Conservation (phyloP, 208 protist species). For the Acanthamoeba royreba region DNA sequence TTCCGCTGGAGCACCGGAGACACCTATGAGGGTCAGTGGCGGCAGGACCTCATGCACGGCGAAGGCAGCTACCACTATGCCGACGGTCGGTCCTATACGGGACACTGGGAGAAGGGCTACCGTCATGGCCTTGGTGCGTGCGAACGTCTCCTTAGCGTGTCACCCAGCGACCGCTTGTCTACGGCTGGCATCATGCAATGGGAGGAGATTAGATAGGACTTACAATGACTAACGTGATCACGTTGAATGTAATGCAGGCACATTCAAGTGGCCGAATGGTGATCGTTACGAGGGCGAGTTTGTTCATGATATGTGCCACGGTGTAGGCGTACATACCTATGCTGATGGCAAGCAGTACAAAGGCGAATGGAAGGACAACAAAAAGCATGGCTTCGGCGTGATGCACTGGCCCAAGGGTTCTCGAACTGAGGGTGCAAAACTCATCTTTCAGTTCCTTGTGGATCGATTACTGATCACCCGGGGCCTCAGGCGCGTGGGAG, state of each 20-base stretch:
- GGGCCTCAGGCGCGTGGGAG: not conserved
- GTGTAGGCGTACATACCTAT: slow-evolving; percentile 28
- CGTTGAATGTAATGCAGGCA: not conserved
- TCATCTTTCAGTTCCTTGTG: not conserved
- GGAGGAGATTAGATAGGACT: no score
- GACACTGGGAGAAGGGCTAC: not conserved
- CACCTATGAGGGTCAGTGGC: not conserved
- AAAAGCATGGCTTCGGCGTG: slow-evolving; percentile 17
- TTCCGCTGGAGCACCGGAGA: slow-evolving; percentile 14
- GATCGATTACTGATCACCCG: not conserved
- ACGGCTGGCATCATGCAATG: no score
- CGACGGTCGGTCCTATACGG: not conserved
- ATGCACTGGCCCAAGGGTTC: not conserved
- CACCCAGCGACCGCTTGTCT: no score
- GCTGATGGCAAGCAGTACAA: slow-evolving; percentile 26
- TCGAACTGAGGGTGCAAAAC: not conserved
- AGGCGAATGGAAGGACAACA: not conserved
- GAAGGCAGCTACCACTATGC: not conserved
- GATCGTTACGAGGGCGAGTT: slow-evolving; percentile 24
- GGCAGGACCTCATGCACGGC: slow-evolving; percentile 9
- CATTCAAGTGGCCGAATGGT: slow-evolving; percentile 5
- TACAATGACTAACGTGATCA: no score
- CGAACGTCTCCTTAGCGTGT: not conserved
- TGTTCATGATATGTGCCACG: not conserved
- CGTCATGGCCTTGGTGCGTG: not conserved